Conservation (phyloP, 495 filamentous ascomycete species). For the Penicillium longicatenatum region DNA sequence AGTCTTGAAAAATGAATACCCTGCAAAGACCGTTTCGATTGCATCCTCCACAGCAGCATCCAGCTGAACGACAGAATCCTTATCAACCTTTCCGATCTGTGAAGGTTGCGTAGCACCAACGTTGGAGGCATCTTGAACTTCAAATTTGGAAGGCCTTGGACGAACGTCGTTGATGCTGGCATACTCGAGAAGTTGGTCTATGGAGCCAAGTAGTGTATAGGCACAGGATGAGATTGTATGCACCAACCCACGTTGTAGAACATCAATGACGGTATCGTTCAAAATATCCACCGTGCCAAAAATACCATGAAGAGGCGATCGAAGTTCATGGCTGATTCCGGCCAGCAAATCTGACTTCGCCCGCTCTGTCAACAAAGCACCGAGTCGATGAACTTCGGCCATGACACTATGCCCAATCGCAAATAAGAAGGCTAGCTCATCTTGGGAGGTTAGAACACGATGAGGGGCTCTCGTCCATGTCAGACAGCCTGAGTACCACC, state of each 20-base stretch:
- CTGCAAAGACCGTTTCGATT: conserved; percentile 56
- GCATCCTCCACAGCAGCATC: conserved; percentile 54
- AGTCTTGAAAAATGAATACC: conserved; percentile 24
- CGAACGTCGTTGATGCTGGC: conserved; percentile 32
- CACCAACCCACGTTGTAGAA: conserved; percentile 53
- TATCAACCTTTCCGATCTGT: conserved; percentile 4
- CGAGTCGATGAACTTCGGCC: conserved; percentile 57
- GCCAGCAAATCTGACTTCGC: conserved; percentile 65
- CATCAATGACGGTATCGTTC: conserved; percentile 51
- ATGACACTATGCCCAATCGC: conserved; percentile 61
- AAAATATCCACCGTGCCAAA: conserved; percentile 61
- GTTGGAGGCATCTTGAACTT: neutral
- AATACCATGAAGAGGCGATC: conserved; percentile 65
- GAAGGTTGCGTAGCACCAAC: neutral
- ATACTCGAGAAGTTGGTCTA: conserved; percentile 63
- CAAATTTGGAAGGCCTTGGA: neutral
- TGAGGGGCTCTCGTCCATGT: conserved; percentile 48
- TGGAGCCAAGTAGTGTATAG: conserved; percentile 63
- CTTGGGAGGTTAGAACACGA: conserved; percentile 37
- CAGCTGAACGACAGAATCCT: conserved; percentile 30
- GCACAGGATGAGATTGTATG: conserved; percentile 64
- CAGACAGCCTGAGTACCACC: conserved; percentile 38
- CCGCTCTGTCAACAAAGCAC: conserved; percentile 41
- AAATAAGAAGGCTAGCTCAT: conserved; percentile 49
- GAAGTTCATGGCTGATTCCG: conserved; percentile 66